Evolutionary conservation across 441 rosid genomes (phyloP).

Genomic region (Brassica balearica): DNA sequence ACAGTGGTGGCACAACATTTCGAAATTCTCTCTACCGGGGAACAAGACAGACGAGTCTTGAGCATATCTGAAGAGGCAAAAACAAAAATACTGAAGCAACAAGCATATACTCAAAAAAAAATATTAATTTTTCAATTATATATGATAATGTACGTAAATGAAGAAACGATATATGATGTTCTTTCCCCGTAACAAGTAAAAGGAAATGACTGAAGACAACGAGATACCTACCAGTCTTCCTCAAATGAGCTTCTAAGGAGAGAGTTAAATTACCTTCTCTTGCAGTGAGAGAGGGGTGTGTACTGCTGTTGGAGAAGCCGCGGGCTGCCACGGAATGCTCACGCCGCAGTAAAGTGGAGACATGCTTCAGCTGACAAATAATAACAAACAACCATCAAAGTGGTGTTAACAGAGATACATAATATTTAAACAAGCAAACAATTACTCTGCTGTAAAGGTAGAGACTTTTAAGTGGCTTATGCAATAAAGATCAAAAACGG

Average conservation of each 20-base stretch:
- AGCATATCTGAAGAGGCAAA: slow-evolving; percentile 52
- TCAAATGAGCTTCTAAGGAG: neutral
- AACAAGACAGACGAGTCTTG: slow-evolving; percentile 37
- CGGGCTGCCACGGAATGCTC: slow-evolving; percentile 59
- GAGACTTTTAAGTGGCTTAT: neutral
- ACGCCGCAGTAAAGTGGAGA: slow-evolving; percentile 53
- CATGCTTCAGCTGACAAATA: slow-evolving; percentile 62
- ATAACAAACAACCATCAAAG: slow-evolving; percentile 15
- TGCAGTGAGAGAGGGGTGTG: slow-evolving; percentile 46
- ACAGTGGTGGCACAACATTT: slow-evolving; percentile 51
- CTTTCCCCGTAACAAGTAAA: neutral
- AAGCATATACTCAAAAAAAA: slow-evolving; percentile 16
- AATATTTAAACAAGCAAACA: neutral
- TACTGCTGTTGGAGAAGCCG: slow-evolving; percentile 59
- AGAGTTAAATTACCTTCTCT: slow-evolving; percentile 52
- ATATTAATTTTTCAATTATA: neutral
- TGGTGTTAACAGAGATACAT: neutral
- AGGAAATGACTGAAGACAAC: neutral
- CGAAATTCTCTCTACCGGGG: slow-evolving; percentile 46
- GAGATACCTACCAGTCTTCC: neutral
- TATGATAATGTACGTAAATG: neutral
- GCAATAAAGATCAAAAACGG: neutral
- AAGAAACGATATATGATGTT: neutral
- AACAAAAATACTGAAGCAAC: slow-evolving; percentile 14
- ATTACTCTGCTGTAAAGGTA: slow-evolving; percentile 2